Evolutionary conservation across 2,329 filamentous ascomycete species (phyloP).

Genomic region (Juglanconis juglandina): DNA sequence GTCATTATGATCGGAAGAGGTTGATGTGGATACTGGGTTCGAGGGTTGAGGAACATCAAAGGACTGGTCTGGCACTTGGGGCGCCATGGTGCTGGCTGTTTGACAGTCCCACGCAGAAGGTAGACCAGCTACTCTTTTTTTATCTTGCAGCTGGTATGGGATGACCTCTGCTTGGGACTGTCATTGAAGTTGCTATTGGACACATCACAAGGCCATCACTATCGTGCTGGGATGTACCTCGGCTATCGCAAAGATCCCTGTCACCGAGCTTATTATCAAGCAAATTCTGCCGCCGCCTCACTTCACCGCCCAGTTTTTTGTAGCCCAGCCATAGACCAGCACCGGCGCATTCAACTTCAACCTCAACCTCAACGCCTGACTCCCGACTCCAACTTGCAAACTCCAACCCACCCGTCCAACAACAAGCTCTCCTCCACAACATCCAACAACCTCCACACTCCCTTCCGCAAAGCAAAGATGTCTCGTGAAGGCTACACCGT

Average conservation of each 20-base stretch:
- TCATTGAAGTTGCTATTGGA: neutral
- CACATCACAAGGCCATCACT: neutral
- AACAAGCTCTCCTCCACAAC: neutral
- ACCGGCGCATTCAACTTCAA: neutral
- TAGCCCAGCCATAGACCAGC: neutral
- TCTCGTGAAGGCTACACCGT: slow-evolving; percentile 77
- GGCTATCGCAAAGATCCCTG: slow-evolving; percentile 9
- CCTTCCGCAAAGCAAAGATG: slow-evolving; percentile 35
- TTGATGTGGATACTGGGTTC: neutral
- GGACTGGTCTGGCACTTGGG: slow-evolving; percentile 7
- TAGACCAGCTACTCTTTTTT: neutral
- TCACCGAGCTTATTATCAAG: neutral
- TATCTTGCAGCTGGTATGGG: neutral
- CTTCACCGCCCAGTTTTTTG: slow-evolving; percentile 20
- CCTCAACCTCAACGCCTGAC: neutral
- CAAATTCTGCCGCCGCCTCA: slow-evolving; percentile 14
- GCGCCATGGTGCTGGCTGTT: slow-evolving; percentile 8
- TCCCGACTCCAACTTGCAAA: neutral
- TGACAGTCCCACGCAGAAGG: neutral
- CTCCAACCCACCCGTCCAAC: neutral
- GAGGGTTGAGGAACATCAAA: slow-evolving; percentile 11
- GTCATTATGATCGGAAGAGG: slow-evolving; percentile 17
- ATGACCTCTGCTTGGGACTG: neutral
- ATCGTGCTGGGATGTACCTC: slow-evolving; percentile 5
- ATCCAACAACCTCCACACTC: neutral